A percentile compares a stretch with the other conserved stretches of the same genome.
Evolutionary conservation across 1,284 basidiomycete genomes (phyloP).

Genomic region (Coniophora puteana): DNA sequence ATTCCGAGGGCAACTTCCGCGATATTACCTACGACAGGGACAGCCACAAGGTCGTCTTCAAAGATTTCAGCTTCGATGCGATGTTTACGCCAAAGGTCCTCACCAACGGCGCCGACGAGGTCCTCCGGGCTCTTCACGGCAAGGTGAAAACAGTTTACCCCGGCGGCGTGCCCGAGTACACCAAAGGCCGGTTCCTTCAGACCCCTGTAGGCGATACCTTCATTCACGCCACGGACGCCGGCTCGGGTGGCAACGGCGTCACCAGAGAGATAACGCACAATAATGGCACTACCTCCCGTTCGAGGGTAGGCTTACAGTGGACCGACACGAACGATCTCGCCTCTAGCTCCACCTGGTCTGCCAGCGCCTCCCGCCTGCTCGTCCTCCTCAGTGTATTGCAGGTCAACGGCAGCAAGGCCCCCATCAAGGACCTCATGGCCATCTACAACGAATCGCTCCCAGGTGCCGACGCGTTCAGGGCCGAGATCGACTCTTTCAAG

Average conservation of each 20-base stretch:
- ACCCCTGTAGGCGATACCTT: not conserved
- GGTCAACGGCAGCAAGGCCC: not conserved
- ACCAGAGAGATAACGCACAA: no score
- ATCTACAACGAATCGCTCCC: not conserved
- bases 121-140: not conserved
- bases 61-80: no score
- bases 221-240: slow-evolving; percentile 3
- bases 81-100: no score
- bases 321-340: not conserved
- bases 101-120: not conserved
- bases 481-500: not conserved
- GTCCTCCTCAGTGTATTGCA: slow-evolving; percentile 1
- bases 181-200: slow-evolving; percentile 5
- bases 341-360: not conserved
- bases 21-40: not conserved
- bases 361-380: not conserved
- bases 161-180: slow-evolving; percentile 3
- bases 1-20: not conserved
- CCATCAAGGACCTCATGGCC: not conserved
- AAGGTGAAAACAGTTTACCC: slow-evolving; percentile 1
- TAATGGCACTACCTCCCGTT: no score
- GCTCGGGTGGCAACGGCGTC: no score
- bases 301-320: slow-evolving; percentile 2
- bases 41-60: not conserved
- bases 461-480: not conserved